phyloP scores from a whole-genome alignment of 352 stramenopile species.

The Phytophthora cactorum region DNA sequence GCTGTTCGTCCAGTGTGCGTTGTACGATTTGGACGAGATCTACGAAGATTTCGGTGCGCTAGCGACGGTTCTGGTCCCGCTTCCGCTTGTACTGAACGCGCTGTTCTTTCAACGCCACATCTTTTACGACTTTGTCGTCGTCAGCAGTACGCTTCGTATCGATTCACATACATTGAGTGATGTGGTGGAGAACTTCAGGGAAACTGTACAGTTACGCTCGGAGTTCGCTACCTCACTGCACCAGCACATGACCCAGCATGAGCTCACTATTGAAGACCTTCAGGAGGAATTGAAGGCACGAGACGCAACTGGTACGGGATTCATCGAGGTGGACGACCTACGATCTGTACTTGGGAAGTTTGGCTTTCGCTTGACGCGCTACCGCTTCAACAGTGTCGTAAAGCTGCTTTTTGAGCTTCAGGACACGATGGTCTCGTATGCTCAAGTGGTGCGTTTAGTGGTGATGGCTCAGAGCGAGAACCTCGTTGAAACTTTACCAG shows the following conservation, averaged over 20 bases:
- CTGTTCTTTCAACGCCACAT: slow-evolving; percentile 60
- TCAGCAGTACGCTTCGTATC: slow-evolving; percentile 57
- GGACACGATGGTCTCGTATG: slow-evolving; percentile 44
- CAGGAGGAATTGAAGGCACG: slow-evolving; percentile 34
- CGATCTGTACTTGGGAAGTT: slow-evolving; percentile 44
- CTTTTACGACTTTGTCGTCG: slow-evolving; percentile 62
- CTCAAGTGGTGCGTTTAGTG: slow-evolving; percentile 51
- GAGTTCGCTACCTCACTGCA: slow-evolving; percentile 48
- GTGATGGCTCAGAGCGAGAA: slow-evolving; percentile 36
- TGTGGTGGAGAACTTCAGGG: slow-evolving; percentile 66
- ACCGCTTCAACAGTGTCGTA: slow-evolving; percentile 65
- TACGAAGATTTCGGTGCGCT: slow-evolving; percentile 40
- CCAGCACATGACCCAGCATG: slow-evolving; percentile 22
- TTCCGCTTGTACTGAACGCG: slow-evolving; percentile 51
- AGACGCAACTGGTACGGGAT: slow-evolving; percentile 34
- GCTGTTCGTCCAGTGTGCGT: slow-evolving; percentile 62
- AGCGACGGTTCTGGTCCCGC: slow-evolving; percentile 40
- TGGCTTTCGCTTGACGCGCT: slow-evolving; percentile 52
- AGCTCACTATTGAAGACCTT: slow-evolving; percentile 36
- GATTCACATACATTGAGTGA: slow-evolving; percentile 55
- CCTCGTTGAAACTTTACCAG: slow-evolving; percentile 9
- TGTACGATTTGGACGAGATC: slow-evolving; percentile 50
- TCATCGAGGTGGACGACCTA: slow-evolving; percentile 49
- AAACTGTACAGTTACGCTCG: slow-evolving; percentile 52
- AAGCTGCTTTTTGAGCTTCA: slow-evolving; percentile 56